Percentiles rank a stretch among this genome's conserved stretches.
These are phyloP conservation scores for Penicillium olsonii DNA, from an alignment of 2,329 filamentous ascomycete genomes.

Conservation along the genomic window DNA sequence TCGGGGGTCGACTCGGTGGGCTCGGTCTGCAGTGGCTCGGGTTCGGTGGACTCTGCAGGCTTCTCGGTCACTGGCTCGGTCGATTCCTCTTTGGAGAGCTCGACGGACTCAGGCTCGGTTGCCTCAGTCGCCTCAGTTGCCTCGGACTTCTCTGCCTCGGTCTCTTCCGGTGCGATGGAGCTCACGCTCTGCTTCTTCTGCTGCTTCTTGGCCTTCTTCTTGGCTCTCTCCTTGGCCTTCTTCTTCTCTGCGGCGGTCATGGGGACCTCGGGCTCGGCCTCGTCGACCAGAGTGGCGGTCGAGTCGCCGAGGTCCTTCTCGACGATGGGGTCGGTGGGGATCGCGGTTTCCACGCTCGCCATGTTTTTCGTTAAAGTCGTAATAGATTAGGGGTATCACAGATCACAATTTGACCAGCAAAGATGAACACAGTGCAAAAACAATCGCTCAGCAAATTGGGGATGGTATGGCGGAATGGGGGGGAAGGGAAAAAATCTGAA, in stretches of 20 bases:
- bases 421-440: conserved; percentile 24
- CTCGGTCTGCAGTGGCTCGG: conserved; percentile 7
- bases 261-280: conserved; percentile 10
- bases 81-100: conserved; percentile 9
- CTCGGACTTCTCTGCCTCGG: conserved; percentile 9
- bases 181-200: conserved; percentile 21
- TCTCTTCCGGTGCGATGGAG: conserved; percentile 14
- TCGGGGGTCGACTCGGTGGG: conserved; percentile 1
- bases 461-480: conserved; percentile 13
- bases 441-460: conserved; percentile 18
- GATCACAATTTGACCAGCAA: conserved; percentile 30
- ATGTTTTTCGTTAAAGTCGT: conserved; percentile 28
- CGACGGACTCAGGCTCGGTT: conserved; percentile 10
- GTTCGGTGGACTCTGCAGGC: conserved; percentile 14
- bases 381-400: conserved; percentile 12
- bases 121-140: not conserved
- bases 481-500: conserved; percentile 16
- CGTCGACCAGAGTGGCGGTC: conserved; percentile 2
- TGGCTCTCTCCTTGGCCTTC: conserved; percentile 20
- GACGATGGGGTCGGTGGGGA: conserved; percentile 12
- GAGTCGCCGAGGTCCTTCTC: conserved; percentile 5
- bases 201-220: conserved; percentile 26
- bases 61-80: conserved; percentile 7
- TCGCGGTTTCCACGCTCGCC: conserved; percentile 13
- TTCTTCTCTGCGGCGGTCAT: conserved; percentile 21